These are phyloP conservation scores for Henckelia pumila DNA, from an alignment of 257 asterid genomes.

Conservation along the genomic window DNA sequence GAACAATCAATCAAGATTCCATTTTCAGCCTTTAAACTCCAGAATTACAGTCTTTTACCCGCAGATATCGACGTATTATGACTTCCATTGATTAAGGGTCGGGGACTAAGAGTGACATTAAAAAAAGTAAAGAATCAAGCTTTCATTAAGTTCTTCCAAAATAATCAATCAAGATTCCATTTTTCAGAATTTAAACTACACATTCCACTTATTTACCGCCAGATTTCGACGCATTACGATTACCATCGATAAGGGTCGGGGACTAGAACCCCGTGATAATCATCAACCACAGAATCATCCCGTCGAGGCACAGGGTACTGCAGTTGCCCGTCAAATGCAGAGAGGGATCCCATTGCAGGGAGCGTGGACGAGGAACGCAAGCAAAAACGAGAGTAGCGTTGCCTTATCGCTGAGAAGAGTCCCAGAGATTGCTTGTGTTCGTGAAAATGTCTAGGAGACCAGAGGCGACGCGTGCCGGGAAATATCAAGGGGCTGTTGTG, in stretches of 20 bases:
- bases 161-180: not conserved
- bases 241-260: slow-evolving; percentile 85
- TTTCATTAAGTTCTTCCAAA: not conserved
- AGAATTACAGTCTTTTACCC: too few species aligned
- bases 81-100: slow-evolving; percentile 84
- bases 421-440: not conserved
- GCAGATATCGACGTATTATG: too few species aligned
- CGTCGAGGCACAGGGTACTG: slow-evolving; percentile 58
- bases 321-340: slow-evolving; percentile 30
- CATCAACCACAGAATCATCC: slow-evolving; percentile 59
- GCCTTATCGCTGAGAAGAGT: too few species aligned
- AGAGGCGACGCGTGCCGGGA: too few species aligned
- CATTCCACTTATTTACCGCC: too few species aligned
- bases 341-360: slow-evolving; percentile 52
- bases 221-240: not conserved
- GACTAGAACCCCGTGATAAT: slow-evolving; percentile 56
- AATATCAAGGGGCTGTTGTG: too few species aligned
- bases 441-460: slow-evolving; percentile 4
- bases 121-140: too few species aligned
- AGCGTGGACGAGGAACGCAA: not conserved
- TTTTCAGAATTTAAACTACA: not conserved
- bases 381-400: not conserved
- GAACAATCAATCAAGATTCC: not conserved
- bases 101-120: slow-evolving; percentile 23
- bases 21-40: not conserved